A percentile compares a stretch with the other conserved stretches of the same genome.
phyloP scores from a whole-genome alignment of 179 eudicot species.

The Patellifolia procumbens region DNA sequence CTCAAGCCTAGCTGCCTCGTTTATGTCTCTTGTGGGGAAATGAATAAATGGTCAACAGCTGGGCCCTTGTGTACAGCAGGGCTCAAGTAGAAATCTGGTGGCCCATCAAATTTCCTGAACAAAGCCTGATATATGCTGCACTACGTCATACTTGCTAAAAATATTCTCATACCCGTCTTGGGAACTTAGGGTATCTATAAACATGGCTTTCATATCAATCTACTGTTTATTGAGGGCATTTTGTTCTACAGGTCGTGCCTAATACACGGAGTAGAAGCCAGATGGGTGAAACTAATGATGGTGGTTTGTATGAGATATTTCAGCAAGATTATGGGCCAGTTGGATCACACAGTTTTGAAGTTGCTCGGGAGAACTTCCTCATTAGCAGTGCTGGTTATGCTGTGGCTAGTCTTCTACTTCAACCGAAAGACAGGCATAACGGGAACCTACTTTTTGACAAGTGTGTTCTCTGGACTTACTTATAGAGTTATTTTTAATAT shows the following conservation, averaged over 20 bases:
- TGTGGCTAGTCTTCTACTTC: constrained; percentile 97
- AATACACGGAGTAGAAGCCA: constrained; percentile 98
- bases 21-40: no score
- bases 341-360: constrained; percentile 86
- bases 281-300: constrained; percentile 99
- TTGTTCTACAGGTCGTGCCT: constrained; percentile 73
- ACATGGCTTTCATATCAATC: background rate
- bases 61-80: background rate
- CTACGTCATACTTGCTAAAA: no score
- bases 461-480: constrained; percentile 42
- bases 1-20: background rate
- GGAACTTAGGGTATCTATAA: background rate
- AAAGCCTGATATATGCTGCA: background rate
- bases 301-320: constrained; percentile 96
- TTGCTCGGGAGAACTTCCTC: constrained; percentile 94
- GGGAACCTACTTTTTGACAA: constrained; percentile 96
- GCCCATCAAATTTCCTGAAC: background rate
- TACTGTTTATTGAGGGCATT: background rate
- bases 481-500: background rate
- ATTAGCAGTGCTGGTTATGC: constrained; percentile 99
- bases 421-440: constrained; percentile 98
- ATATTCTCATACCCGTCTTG: background rate
- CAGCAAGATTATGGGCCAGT: constrained; percentile 98
- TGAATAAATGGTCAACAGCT: no score
- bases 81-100: background rate